A percentile compares a stretch with the other conserved stretches of the same genome.
phyloP scores from a whole-genome alignment of 2,329 filamentous ascomycete species.

The Fusarium incarnatum region DNA sequence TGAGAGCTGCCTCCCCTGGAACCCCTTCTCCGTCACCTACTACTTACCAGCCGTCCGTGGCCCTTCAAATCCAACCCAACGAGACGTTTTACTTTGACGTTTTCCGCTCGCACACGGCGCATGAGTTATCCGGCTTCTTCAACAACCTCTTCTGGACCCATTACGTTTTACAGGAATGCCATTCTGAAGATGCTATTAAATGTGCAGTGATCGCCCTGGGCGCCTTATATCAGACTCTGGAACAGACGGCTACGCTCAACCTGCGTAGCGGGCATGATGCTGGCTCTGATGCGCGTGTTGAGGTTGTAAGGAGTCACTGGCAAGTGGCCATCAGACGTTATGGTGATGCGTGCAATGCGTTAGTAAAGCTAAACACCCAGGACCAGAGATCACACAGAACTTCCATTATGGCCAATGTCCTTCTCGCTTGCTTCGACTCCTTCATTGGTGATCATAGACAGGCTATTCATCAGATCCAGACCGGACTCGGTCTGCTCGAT shows the following conservation, averaged over 20 bases:
- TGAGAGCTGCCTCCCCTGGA: conserved; percentile 36
- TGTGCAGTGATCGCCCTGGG: conserved; percentile 75
- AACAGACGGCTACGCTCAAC: conserved; percentile 64
- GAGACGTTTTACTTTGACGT: conserved; percentile 72
- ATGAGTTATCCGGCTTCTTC: conserved; percentile 74
- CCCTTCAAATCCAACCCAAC: conserved; percentile 61
- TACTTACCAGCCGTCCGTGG: conserved; percentile 57
- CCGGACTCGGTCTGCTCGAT: conserved; percentile 66
- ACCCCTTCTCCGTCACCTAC: conserved; percentile 47
- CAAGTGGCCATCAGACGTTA: conserved; percentile 71
- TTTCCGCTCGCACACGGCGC: conserved; percentile 70
- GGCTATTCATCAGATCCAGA: conserved; percentile 71
- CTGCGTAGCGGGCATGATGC: conserved; percentile 50
- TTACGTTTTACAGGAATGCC: conserved; percentile 72
- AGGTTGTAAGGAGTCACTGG: conserved; percentile 63
- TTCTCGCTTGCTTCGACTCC: conserved; percentile 76
- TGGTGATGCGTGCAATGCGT: conserved; percentile 64
- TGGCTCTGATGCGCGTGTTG: conserved; percentile 36
- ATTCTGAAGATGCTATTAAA: conserved; percentile 69
- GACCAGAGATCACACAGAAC: conserved; percentile 62
- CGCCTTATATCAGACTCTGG: conserved; percentile 74
- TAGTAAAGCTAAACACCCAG: conserved; percentile 58
- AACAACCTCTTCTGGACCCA: conserved; percentile 74
- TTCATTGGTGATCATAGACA: conserved; percentile 73
- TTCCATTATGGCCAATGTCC: conserved; percentile 72